Conservation (phyloP, 768 basidiomycete species). For the Gyrodon lividus region DNA sequence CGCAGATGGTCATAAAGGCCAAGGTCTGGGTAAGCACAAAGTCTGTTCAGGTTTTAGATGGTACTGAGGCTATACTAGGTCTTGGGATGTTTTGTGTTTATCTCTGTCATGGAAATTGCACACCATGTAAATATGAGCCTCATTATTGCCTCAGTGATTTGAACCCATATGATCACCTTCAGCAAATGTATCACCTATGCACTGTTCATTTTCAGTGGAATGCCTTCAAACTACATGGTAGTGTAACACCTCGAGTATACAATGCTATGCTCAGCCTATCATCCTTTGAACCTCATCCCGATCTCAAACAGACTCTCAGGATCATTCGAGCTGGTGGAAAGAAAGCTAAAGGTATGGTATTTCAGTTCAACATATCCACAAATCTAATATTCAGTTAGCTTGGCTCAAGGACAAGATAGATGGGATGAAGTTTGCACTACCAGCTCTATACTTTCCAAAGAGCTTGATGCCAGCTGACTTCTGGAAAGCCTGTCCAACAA, state of each 20-base stretch:
- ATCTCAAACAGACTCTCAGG: too few species aligned
- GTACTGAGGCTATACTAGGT: conserved; percentile 4
- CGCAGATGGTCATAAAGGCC: too few species aligned
- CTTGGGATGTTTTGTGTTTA: conserved; percentile 13
- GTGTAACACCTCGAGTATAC: neutral
- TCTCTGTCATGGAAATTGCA: neutral
- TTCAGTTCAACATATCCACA: neutral
- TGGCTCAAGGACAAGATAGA: conserved; percentile 29
- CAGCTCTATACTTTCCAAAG: conserved; percentile 25
- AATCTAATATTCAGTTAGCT: conserved; percentile 11
- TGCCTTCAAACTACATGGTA: conserved; percentile 13
- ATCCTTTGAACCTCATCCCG: conserved; percentile 9
- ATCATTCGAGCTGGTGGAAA: conserved; percentile 19
- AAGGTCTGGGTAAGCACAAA: conserved; percentile 10
- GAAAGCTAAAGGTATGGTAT: conserved; percentile 20
- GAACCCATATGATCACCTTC: conserved; percentile 28
- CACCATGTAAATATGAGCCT: too few species aligned
- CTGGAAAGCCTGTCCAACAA: conserved; percentile 25
- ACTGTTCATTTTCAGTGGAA: conserved; percentile 22
- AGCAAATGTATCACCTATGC: conserved; percentile 21
- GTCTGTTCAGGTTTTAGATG: neutral
- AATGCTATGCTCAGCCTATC: conserved; percentile 27
- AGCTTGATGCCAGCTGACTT: conserved; percentile 28
- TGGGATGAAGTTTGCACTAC: conserved; percentile 16
- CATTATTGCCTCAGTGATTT: conserved; percentile 11